Percentiles rank a stretch among this genome's conserved stretches.
phyloP scores from a whole-genome alignment of 1,284 basidiomycete species.

The Phenoliferia sp. region DNA sequence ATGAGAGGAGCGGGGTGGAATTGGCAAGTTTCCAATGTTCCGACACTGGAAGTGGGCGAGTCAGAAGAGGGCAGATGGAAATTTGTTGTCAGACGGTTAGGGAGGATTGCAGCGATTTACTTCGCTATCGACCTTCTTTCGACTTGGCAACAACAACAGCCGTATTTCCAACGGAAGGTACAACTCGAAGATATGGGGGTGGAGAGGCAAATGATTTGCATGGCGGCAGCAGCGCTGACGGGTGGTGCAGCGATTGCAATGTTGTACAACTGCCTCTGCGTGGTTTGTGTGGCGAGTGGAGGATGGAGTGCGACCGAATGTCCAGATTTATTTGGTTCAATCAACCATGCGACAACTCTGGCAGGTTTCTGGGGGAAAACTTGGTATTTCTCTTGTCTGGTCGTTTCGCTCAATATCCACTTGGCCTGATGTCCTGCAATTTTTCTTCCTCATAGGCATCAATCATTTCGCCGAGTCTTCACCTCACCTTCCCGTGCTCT shows the following conservation, averaged over 20 bases:
- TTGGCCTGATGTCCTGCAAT: too few relatives aligned
- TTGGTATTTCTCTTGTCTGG: not conserved
- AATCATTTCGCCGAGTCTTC: slow-evolving; percentile 2
- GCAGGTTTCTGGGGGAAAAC: not conserved
- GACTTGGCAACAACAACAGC: not conserved
- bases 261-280: not conserved
- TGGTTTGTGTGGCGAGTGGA: not conserved
- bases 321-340: not conserved
- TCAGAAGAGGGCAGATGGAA: not conserved
- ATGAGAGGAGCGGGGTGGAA: not conserved
- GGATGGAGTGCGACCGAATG: not conserved
- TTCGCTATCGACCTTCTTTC: not conserved
- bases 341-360: not conserved
- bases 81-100: not conserved
- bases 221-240: not conserved
- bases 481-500: not conserved
- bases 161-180: not conserved
- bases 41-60: too few relatives aligned
- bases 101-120: not conserved
- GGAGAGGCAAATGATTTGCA: not conserved
- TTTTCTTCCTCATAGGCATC: not conserved
- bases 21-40: not conserved
- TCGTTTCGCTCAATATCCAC: too few relatives aligned
- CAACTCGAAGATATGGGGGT: not conserved
- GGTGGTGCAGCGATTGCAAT: not conserved